phyloP scores from a whole-genome alignment of 768 basidiomycete genomes.

The Artomyces pyxidatus region DNA sequence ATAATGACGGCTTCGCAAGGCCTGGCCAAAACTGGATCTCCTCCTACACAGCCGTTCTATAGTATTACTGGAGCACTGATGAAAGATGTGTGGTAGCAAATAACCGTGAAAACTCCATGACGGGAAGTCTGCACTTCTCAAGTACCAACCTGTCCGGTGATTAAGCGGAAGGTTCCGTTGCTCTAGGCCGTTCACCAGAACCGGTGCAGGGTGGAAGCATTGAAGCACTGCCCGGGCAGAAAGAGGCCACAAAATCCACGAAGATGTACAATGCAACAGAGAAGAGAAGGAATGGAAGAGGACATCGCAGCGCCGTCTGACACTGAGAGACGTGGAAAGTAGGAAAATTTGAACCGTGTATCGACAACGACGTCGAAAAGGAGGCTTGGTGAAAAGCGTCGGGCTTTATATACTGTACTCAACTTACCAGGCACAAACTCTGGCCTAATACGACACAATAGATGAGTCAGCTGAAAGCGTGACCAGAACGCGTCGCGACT shows the following conservation, averaged over 20 bases:
- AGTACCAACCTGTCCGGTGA: conserved; percentile 12
- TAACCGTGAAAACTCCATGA: conserved; percentile 11
- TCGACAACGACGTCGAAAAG: no score
- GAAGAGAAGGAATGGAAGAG: background rate
- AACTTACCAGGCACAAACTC: no score
- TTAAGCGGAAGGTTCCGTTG: conserved; percentile 6
- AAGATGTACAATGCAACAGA: background rate
- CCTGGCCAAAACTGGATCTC: no score
- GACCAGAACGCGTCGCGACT: background rate
- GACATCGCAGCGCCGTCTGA: background rate
- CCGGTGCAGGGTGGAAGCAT: conserved; percentile 16
- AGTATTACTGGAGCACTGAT: no score
- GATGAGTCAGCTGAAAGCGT: conserved; percentile 4
- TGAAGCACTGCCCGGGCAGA: conserved; percentile 19
- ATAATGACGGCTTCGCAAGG: no score
- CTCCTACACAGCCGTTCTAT: no score
- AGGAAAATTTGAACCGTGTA: background rate
- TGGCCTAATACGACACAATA: no score
- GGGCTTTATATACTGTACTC: no score
- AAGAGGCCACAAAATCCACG: conserved; percentile 11
- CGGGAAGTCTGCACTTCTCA: conserved; percentile 15
- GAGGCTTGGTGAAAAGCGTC: background rate
- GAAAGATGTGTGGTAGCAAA: conserved; percentile 11
- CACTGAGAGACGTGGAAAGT: background rate
- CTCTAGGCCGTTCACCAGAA: conserved; percentile 20